These are phyloP conservation scores for Ceratobasidium sp. DNA, from an alignment of 1,284 basidiomycete species.

Conservation along the genomic window DNA sequence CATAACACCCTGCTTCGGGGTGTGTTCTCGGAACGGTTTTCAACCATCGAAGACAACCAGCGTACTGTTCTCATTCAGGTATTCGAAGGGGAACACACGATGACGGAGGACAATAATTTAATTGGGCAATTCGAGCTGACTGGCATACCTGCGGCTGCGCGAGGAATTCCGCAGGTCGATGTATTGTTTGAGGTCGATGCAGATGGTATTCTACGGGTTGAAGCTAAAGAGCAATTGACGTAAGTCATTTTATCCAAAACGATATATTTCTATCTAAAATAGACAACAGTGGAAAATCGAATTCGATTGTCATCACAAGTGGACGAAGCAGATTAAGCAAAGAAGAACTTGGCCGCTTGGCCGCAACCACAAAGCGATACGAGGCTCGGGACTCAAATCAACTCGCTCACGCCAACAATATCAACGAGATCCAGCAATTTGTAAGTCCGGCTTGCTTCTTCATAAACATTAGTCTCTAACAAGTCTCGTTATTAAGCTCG, in stretches of 20 bases:
- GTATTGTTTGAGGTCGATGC: conserved; percentile 98
- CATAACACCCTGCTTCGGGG: conserved; percentile 98
- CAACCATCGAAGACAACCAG: conserved; percentile 99
- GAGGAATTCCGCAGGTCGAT: conserved; percentile 95
- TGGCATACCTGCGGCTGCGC: conserved; percentile 96
- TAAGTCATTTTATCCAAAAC: no score
- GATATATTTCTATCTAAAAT: neutral
- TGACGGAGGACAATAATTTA: no score
- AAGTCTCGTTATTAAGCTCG: conserved; percentile 61
- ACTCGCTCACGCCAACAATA: conserved; percentile 89
- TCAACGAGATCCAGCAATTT: conserved; percentile 83
- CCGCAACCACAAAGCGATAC: conserved; percentile 90
- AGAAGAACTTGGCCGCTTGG: conserved; percentile 94
- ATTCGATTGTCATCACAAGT: conserved; percentile 91
- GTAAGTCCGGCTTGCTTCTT: conserved; percentile 56
- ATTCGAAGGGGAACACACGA: neutral
- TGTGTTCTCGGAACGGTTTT: conserved; percentile 96
- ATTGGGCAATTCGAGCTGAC: conserved; percentile 95
- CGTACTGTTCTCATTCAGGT: conserved; percentile 98
- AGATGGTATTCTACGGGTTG: conserved; percentile 81
- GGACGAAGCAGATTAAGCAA: conserved; percentile 86
- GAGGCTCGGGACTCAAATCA: conserved; percentile 87
- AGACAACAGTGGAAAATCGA: conserved; percentile 78
- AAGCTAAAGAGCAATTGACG: neutral
- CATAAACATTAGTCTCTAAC: neutral